Base-by-base conservation (phyloP, 495 filamentous ascomycete species). In the Cryomyces antarcticus region DNA sequence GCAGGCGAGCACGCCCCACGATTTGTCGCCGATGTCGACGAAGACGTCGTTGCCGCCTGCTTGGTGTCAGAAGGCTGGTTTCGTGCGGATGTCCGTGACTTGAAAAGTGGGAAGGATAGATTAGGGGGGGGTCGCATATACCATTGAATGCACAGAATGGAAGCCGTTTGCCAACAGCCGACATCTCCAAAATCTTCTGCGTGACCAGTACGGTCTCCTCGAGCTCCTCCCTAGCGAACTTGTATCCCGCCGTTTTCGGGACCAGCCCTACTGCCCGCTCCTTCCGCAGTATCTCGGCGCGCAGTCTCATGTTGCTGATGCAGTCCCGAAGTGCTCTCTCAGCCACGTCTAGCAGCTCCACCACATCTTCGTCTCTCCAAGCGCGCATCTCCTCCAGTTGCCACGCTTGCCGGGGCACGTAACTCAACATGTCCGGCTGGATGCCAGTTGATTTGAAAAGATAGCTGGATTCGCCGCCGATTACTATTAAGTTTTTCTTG, bases 71-170 rank as follows among this genome's bases (percentile, higher is more conserved):
- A 24, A 24, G 17, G 17, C 17, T 24, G 17, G 17, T 24, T 1
- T 24, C 17, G 17, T 24, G 17, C 17, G 17, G 17, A 24, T 24
- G 17, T 2, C 2, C 17, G 17, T 24, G 17, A 24, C 17, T 24
- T 24, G 17, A 24, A 24, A 24, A 24, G 17, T 24, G 17, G 17
- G 17, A 24, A 24, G 17, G 2, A 24, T 24, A 24, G 17, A 24
- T 24, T 24, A 2, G 1, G 17, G 27, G 7, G n/a, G 38, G 7
- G 31, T 48, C 41, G 29, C 49, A 47, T 31, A 37, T 51, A 70
- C 75, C 89, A 57, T 99, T 96, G 65, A 99, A 99, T 24, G 89
- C 92, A 55, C 92, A 99, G 55, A 99, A 99, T 1, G 92, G 89
- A 13, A 99, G 62, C 4, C 73, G 59, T 11, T 66, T 61, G 0